Percentiles rank a stretch among this genome's conserved stretches.
Evolutionary conservation across 208 protist genomes (phyloP).

Genomic region (Herpetomonas muscarum): DNA sequence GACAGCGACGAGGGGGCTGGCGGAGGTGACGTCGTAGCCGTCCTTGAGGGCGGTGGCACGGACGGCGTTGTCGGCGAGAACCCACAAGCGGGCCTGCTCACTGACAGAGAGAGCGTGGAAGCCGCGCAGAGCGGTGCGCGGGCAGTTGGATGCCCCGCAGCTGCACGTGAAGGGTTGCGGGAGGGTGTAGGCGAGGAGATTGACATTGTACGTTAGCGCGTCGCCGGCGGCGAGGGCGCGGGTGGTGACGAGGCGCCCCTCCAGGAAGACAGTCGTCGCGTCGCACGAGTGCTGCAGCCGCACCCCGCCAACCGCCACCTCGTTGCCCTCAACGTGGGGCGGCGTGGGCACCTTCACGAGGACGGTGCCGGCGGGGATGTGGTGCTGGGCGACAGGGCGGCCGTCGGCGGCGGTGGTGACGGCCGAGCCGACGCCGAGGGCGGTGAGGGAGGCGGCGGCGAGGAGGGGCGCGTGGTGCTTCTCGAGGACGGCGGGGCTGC

Average conservation of each 20-base stretch:
- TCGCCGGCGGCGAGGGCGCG: slow-evolving; percentile 54
- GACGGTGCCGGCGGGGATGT: slow-evolving; percentile 55
- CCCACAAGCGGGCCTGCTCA: slow-evolving; percentile 38
- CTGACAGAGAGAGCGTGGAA: slow-evolving; percentile 35
- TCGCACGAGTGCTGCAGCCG: slow-evolving; percentile 71
- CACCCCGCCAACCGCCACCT: slow-evolving; percentile 41
- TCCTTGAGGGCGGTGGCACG: slow-evolving; percentile 37
- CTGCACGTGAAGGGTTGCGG: slow-evolving; percentile 32
- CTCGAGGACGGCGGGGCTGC: slow-evolving; percentile 61
- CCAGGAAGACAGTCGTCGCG: slow-evolving; percentile 63
- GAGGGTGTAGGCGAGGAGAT: slow-evolving; percentile 45
- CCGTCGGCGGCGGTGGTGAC: slow-evolving; percentile 36
- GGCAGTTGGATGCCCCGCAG: slow-evolving; percentile 42
- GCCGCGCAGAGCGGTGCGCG: slow-evolving; percentile 24
- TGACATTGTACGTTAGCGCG: slow-evolving; percentile 65
- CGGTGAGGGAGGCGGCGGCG: slow-evolving; percentile 20
- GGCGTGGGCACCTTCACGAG: slow-evolving; percentile 31
- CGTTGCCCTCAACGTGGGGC: slow-evolving; percentile 26
- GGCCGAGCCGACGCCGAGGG: slow-evolving; percentile 20
- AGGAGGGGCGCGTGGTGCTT: slow-evolving; percentile 49
- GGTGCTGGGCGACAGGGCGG: slow-evolving; percentile 40
- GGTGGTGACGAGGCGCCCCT: slow-evolving; percentile 48
- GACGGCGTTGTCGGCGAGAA: slow-evolving; percentile 29
- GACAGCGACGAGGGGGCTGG: slow-evolving; percentile 41
- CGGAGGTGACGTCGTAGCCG: slow-evolving; percentile 30